Evolutionary conservation across 441 rosid species (phyloP), one percentile per base, ranked within the genome.

Genomic region (Adansonia gregorii): DNA sequence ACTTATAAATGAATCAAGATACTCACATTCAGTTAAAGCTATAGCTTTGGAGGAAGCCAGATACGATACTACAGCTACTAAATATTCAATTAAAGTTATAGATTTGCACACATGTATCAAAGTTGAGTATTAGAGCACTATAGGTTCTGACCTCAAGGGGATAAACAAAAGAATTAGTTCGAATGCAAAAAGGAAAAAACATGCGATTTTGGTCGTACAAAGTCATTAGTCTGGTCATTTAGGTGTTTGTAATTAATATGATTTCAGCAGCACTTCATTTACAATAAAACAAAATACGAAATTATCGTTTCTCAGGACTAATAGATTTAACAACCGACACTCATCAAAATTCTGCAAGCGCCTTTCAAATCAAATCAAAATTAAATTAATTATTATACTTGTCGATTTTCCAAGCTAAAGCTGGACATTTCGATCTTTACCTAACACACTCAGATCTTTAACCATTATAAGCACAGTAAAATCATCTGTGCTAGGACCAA

Each of bases 181-280:
- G 17, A 67, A 68, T 68, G 72, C 39, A 68, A 19, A 46, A 68
- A 68, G 72, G 41, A 12, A 24, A 68, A 68, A n/a, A 12, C 15
- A 9, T 12, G 56, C 14, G n/a, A 31, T 22, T 24, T 20, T 55
- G 24, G 17, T 55, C 19, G 11, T 7, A 17, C 3, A 55, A 55
- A 55, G 15, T 4, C 22, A 54, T 19, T 54, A n/a, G 11, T 56
- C 10, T 56, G 24, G 60, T 19, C 3, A 19, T 5, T 5, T 3
- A 54, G n/a, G 1, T 5, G 8, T 15, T 54, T 4, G 6, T 54
- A 54, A 3, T 15, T 54, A 5, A n/a, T n/a, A 54, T 54, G 58
- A 54, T n/a, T 54, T 54, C 5, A 8, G 19, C 58, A 54, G 58
- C 20, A 54, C 8, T 15, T 54, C 2, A 14, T 3, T 48, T 48